Conservation (phyloP, 2,329 filamentous ascomycete genomes). For the Phoma sp. region DNA sequence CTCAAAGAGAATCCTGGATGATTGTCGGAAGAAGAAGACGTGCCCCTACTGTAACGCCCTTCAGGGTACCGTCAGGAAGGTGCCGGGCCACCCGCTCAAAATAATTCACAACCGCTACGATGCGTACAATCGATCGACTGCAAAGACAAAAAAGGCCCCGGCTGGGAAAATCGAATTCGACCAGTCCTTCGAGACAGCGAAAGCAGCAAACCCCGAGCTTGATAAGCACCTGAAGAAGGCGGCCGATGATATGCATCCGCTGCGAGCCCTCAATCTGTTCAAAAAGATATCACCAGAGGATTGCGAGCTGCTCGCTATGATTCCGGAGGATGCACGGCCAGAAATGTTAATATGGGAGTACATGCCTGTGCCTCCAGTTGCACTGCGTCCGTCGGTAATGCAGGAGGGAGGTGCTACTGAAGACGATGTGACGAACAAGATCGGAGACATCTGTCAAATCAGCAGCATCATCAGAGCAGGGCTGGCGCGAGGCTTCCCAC, state of each 20-base stretch:
- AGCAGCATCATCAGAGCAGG: constrained; percentile 86
- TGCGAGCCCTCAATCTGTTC: constrained; percentile 89
- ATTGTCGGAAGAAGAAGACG: constrained; percentile 83
- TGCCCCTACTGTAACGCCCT: constrained; percentile 82
- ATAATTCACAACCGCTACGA: constrained; percentile 92
- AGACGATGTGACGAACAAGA: constrained; percentile 93
- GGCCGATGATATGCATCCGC: constrained; percentile 90
- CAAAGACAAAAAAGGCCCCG: constrained; percentile 82
- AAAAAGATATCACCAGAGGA: constrained; percentile 83
- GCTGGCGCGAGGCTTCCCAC: constrained; percentile 79
- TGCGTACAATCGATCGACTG: constrained; percentile 85
- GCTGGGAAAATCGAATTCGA: constrained; percentile 85
- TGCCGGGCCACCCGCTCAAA: constrained; percentile 81
- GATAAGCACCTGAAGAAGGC: constrained; percentile 92
- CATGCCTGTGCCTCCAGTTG: constrained; percentile 90
- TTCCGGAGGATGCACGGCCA: constrained; percentile 83
- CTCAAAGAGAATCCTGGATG: constrained; percentile 85
- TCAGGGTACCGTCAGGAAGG: constrained; percentile 92
- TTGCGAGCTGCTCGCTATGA: constrained; percentile 88
- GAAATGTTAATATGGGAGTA: constrained; percentile 99
- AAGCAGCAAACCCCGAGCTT: constrained; percentile 77
- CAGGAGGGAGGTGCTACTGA: constrained; percentile 94
- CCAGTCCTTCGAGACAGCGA: constrained; percentile 80
- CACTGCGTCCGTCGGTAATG: constrained; percentile 89
- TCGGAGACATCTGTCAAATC: constrained; percentile 95